Conservation (phyloP, 192 early-diverging fungal genomes). For the Podila epigama region DNA sequence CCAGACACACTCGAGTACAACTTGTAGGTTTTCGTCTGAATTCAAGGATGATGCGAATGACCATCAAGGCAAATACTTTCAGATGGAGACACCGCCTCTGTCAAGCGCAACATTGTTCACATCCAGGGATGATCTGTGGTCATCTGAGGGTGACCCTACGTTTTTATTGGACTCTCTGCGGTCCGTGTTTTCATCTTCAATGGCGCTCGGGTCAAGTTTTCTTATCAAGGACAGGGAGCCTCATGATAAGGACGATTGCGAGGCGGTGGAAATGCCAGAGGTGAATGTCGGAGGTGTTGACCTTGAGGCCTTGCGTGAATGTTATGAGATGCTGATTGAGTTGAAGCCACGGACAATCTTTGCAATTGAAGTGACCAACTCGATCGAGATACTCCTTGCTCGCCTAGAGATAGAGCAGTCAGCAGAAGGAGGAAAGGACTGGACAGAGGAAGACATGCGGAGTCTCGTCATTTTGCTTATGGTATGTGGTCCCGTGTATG, state of each 20-base stretch:
- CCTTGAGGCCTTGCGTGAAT: slow-evolving; percentile 36
- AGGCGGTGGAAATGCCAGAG: not conserved
- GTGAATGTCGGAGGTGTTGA: slow-evolving; percentile 41
- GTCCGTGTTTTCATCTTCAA: slow-evolving; percentile 26
- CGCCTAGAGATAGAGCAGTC: slow-evolving; percentile 54
- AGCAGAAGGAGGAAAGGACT: slow-evolving; percentile 2
- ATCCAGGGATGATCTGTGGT: no score
- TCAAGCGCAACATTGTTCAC: slow-evolving; percentile 7
- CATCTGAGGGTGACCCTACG: slow-evolving; percentile 30
- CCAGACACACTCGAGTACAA: no score
- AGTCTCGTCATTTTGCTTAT: slow-evolving; percentile 32
- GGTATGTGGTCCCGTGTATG: slow-evolving; percentile 1
- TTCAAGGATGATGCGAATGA: not conserved
- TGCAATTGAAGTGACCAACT: slow-evolving; percentile 53
- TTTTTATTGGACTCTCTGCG: slow-evolving; percentile 40
- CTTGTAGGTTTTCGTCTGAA: not conserved
- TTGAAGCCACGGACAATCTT: slow-evolving; percentile 41
- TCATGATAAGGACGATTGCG: not conserved
- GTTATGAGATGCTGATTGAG: slow-evolving; percentile 47
- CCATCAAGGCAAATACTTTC: not conserved
- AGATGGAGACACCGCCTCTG: not conserved
- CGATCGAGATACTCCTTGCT: slow-evolving; percentile 64
- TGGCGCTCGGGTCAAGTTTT: slow-evolving; percentile 33
- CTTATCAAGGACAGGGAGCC: slow-evolving; percentile 21
- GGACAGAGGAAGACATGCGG: slow-evolving; percentile 46